Percentiles rank a stretch among this genome's conserved stretches.
Conservation (phyloP, 306 rosid genomes). For the Ochetophila trinervis region DNA sequence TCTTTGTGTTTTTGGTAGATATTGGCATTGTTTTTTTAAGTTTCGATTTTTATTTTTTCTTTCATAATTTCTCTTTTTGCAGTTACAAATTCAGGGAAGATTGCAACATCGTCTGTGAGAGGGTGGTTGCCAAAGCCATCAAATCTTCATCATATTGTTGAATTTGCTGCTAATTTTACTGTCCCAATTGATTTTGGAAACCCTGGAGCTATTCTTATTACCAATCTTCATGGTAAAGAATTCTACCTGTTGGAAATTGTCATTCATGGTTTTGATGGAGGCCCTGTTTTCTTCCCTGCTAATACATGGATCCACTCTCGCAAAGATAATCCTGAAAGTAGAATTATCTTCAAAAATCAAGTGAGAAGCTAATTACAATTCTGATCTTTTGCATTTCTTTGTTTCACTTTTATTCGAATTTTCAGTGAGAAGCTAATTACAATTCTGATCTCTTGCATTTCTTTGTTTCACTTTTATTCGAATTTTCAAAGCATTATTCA, state of each 20-base stretch:
- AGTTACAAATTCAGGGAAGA: slow-evolving; percentile 70
- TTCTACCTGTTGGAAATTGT: slow-evolving; percentile 64
- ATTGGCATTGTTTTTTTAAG: background rate
- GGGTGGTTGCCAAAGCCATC: slow-evolving; percentile 76
- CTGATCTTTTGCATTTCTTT: background rate
- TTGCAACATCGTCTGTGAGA: slow-evolving; percentile 49
- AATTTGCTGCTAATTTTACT: slow-evolving; percentile 61
- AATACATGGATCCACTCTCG: slow-evolving; percentile 85
- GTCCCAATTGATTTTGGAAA: slow-evolving; percentile 60
- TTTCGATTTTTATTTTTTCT: background rate
- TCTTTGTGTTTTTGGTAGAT: background rate
- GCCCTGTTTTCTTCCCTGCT: slow-evolving; percentile 85
- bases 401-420: background rate
- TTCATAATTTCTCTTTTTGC: background rate
- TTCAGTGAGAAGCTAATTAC: slow-evolving; percentile 32
- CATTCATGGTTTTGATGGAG: slow-evolving; percentile 65
- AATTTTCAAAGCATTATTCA: too few species aligned
- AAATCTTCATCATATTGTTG: slow-evolving; percentile 46
- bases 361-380: slow-evolving; percentile 30
- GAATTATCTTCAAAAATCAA: slow-evolving; percentile 80
- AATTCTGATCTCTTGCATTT: background rate
- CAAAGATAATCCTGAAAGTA: slow-evolving; percentile 56
- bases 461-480: background rate
- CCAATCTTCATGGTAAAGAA: slow-evolving; percentile 75
- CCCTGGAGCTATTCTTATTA: slow-evolving; percentile 77